Conservation (phyloP, 2,329 filamentous ascomycete genomes). For the Conoideocrella luteorostrata region DNA sequence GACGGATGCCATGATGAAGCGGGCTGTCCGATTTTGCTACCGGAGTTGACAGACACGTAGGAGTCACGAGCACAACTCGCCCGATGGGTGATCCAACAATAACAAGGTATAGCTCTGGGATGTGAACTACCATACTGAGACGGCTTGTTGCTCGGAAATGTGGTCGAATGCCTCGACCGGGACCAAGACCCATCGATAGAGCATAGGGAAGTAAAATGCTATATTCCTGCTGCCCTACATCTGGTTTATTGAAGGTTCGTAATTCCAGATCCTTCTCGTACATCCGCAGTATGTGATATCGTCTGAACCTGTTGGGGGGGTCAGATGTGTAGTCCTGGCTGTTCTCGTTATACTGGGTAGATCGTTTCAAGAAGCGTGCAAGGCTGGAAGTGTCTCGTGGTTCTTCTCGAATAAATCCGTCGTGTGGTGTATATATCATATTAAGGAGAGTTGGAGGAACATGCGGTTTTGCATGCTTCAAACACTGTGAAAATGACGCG, state of each 20-base stretch:
- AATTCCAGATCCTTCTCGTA: slow-evolving; percentile 45
- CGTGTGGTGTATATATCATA: slow-evolving; percentile 31
- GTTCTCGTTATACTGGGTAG: slow-evolving; percentile 12
- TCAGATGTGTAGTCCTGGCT: neutral
- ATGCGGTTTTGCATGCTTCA: slow-evolving; percentile 1
- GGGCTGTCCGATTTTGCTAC: slow-evolving; percentile 13
- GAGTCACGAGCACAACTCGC: slow-evolving; percentile 57
- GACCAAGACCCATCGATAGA: slow-evolving; percentile 20
- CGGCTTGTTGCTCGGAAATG: slow-evolving; percentile 29
- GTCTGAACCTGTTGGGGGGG: slow-evolving; percentile 7
- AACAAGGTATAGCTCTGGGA: slow-evolving; percentile 66
- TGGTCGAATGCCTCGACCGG: slow-evolving; percentile 13
- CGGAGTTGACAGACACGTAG: slow-evolving; percentile 27
- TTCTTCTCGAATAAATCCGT: slow-evolving; percentile 15
- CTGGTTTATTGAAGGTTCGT: slow-evolving; percentile 22
- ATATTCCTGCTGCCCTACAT: slow-evolving; percentile 17
- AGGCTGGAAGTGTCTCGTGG: slow-evolving; percentile 13
- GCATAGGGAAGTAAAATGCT: slow-evolving; percentile 25
- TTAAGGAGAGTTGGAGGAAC: slow-evolving; percentile 12
- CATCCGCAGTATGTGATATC: slow-evolving; percentile 38
- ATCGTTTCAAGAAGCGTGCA: slow-evolving; percentile 16
- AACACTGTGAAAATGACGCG: neutral
- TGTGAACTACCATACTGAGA: slow-evolving; percentile 55
- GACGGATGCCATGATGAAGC: slow-evolving; percentile 39
- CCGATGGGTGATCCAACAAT: slow-evolving; percentile 62